Evolutionary conservation across 2,329 filamentous ascomycete species (phyloP), one percentile per base, ranked within the genome.

Genomic region (Penicillium occitanis): DNA sequence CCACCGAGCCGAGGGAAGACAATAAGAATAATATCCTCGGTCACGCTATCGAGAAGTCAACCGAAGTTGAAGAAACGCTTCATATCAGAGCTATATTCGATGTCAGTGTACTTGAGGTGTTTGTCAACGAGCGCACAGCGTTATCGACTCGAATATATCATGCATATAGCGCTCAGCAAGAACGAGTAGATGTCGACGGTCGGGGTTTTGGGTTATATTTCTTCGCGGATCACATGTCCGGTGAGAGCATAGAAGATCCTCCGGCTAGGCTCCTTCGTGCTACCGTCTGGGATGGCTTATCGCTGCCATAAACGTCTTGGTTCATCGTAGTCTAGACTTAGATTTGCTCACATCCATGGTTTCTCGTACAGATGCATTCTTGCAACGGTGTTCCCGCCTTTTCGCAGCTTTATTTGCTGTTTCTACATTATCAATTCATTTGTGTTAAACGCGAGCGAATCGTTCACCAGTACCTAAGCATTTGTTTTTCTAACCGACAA

Each of bases 31-130:
- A 37, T 11, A 62, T 69, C 2, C 14, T 33, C 17, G 30, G 28
- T 25, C 10, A 33, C 17, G 5, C 7, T 35, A 17, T 19, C 30
- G 17, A 37, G 10, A n/a, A 57, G 14, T 37, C n/a, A 11, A 3
- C 28, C 17, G 70, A 74, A 37, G 37, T 46, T 19, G 72, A 76
- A 65, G 79, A 82, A 67, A 68, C 71, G 1, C 72, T 83, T 11
- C 46, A 46, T n/a, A 71, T 84, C n/a, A 77, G 74, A 19, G 75
- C 78, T 0, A 80, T 79, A 69, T 78, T 77, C 58, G 81, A 83
- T 64, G 73, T 69, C 25, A 79, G 77, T 25, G 79, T 82, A 5
- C 69, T 83, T 2, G 81, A 84, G 67, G 75, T 83, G 0, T 83
- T 83, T 67, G 77, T 80, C 5, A 83, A 83, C 66, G 75, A 75